phyloP scores from a whole-genome alignment of 371 early-diverging fungal genomes.

The Syncephalastrum racemosum region DNA sequence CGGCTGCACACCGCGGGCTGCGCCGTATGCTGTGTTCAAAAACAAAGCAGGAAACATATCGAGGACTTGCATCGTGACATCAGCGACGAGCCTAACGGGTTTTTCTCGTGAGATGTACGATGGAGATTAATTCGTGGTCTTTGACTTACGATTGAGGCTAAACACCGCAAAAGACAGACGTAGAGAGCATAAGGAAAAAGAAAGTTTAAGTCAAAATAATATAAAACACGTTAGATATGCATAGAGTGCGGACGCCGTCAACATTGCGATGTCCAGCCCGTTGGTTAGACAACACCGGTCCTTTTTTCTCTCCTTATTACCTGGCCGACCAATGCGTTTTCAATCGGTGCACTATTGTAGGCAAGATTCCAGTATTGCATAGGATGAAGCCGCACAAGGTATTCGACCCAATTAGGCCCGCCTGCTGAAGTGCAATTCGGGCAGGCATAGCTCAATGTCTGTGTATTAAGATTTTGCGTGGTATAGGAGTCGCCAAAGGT shows the following conservation, averaged over 20 bases:
- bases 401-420: slow-evolving; percentile 43
- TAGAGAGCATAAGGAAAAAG: too few relatives aligned
- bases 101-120: background rate
- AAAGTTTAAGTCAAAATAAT: too few relatives aligned
- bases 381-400: slow-evolving; percentile 19
- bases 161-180: too few relatives aligned
- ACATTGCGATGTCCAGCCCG: too few relatives aligned
- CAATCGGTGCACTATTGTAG: slow-evolving; percentile 38
- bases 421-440: slow-evolving; percentile 36
- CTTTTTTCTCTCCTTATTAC: slow-evolving; percentile 19
- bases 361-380: slow-evolving; percentile 41
- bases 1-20: background rate
- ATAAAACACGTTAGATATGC: too few relatives aligned
- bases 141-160: too few relatives aligned
- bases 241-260: too few relatives aligned
- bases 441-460: slow-evolving; percentile 27
- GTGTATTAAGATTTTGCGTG: slow-evolving; percentile 28
- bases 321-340: slow-evolving; percentile 27
- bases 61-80: slow-evolving; percentile 33
- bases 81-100: slow-evolving; percentile 18
- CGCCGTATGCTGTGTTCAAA: slow-evolving; percentile 13
- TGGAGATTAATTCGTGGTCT: too few relatives aligned
- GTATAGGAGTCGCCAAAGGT: slow-evolving; percentile 46
- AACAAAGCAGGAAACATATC: slow-evolving; percentile 22
- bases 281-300: background rate